These are phyloP conservation scores for Tuctoria greenei DNA, from an alignment of 176 grass and related monocot genomes.

Conservation along the genomic window DNA sequence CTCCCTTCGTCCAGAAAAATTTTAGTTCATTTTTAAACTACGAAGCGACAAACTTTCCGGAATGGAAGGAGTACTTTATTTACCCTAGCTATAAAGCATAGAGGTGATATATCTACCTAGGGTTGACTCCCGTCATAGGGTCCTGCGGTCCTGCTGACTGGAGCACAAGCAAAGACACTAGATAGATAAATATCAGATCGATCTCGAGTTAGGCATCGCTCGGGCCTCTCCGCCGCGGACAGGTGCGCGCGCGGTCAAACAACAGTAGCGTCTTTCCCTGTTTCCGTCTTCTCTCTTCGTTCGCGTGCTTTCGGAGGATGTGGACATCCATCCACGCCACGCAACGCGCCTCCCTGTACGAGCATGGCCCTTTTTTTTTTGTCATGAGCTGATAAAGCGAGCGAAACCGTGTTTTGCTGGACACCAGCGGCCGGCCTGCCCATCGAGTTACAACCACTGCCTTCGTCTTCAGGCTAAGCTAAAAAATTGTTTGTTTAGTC, in stretches of 20 bases:
- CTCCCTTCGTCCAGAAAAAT: no score
- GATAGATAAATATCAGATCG: conserved; percentile 14
- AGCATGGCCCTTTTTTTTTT: not conserved
- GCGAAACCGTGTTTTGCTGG: conserved; percentile 54
- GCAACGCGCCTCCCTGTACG: conserved; percentile 4
- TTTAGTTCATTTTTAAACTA: no score
- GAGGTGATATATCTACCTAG: conserved; percentile 15
- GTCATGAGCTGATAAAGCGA: conserved; percentile 29
- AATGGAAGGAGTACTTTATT: no score
- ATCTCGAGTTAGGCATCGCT: conserved; percentile 38
- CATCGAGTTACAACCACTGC: conserved; percentile 21
- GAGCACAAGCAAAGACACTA: conserved; percentile 36
- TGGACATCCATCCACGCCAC: conserved; percentile 43
- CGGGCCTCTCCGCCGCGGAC: conserved; percentile 18
- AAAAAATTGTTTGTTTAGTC: conserved; percentile 33
- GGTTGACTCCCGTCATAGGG: conserved; percentile 36
- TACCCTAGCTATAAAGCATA: conserved; percentile 14
- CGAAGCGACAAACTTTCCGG: no score
- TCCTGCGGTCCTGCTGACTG: conserved; percentile 39
- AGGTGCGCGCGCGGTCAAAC: conserved; percentile 46
- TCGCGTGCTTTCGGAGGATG: conserved; percentile 37
- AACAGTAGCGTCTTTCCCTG: conserved; percentile 18
- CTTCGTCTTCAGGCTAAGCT: not conserved
- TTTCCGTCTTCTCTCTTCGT: conserved; percentile 5
- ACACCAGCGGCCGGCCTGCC: conserved; percentile 41